Base-by-base conservation (phyloP, 1,284 basidiomycete genomes). In the Cystobasidium sp. region DNA sequence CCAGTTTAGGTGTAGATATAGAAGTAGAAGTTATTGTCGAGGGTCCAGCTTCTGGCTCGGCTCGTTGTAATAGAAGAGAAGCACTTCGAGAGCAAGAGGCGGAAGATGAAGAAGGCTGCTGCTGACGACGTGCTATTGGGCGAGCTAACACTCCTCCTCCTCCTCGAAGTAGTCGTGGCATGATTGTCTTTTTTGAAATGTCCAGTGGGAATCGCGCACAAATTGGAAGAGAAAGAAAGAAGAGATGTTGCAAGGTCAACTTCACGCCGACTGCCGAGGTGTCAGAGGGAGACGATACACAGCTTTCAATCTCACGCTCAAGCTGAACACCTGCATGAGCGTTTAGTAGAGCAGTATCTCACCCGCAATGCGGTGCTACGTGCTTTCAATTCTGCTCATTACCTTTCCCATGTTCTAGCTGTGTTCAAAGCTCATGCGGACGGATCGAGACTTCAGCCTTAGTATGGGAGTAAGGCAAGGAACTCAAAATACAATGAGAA, bases 41-140 rank as follows among this genome's bases (percentile, higher is more conserved):
- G 18, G 61, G 61, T 22, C 61, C 61, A 49, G 61, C 61, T 63
- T 63, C 44, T 63, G 56, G 56, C 56, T 59, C 56, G 43, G 41
- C 39, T 24, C 56, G 56, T 6, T 2, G 31, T 31, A 31, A 5
- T 12, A 24, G 44, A 49, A 63, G 20, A 6, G 46, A 22, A 46
- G 43, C 18, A 12, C 31, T 63, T 22, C 37, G n/a, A 20, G 24
- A 7, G 22, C 3, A 37, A 5, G 24, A 8, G 20, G 63, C 31
- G 4, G 47, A 18, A 24, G 64, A 67, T 1, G 64, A 14, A 37
- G 55, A 37, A 58, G 64, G 39, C 49, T 39, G 44, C 44, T 64
- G 56, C 56, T 31, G 31, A 31, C 31, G 31, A 31, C 31, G 41
- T 59, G 37, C 37, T 22, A 39, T 59, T 31, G 43, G 41, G 56